phyloP scores from a whole-genome alignment of 305 asterid species.

The Rubia balearica region DNA sequence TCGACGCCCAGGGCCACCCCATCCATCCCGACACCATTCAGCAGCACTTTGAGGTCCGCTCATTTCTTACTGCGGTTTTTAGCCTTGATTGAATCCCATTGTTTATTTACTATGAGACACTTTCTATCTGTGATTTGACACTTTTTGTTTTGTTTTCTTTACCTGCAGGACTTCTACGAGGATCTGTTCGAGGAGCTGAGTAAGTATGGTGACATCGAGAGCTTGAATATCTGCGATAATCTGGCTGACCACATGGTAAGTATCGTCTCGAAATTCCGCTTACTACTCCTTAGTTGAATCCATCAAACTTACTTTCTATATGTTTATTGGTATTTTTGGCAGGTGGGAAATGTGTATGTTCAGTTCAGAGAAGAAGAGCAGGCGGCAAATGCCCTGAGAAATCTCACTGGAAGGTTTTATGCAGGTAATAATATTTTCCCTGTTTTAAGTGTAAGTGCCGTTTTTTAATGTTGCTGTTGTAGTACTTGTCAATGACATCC shows the following conservation, averaged over 20 bases:
- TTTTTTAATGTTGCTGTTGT: neutral
- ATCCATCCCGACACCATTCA: constrained; percentile 72
- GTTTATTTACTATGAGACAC: neutral
- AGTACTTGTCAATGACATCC: neutral
- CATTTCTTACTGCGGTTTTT: no score
- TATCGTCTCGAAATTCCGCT: constrained; percentile 8
- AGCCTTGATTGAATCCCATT: neutral
- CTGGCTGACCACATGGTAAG: constrained; percentile 96
- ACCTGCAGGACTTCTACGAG: constrained; percentile 74
- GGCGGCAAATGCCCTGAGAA: constrained; percentile 77
- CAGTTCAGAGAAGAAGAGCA: constrained; percentile 97
- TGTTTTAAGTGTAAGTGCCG: neutral
- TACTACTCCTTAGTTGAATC: neutral
- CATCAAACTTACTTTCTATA: neutral
- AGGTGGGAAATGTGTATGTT: constrained; percentile 98
- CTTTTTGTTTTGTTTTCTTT: neutral
- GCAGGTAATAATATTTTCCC: constrained; percentile 43
- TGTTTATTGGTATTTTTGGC: constrained; percentile 12
- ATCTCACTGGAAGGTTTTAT: constrained; percentile 79
- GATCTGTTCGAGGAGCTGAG: constrained; percentile 87
- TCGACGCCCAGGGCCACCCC: constrained; percentile 74
- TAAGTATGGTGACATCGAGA: constrained; percentile 89
- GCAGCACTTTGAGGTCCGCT: constrained; percentile 73
- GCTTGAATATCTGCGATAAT: constrained; percentile 92
- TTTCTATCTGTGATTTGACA: no score